Evolutionary conservation across 2,329 filamentous ascomycete genomes (phyloP).

Genomic region (Curvularia sp.): DNA sequence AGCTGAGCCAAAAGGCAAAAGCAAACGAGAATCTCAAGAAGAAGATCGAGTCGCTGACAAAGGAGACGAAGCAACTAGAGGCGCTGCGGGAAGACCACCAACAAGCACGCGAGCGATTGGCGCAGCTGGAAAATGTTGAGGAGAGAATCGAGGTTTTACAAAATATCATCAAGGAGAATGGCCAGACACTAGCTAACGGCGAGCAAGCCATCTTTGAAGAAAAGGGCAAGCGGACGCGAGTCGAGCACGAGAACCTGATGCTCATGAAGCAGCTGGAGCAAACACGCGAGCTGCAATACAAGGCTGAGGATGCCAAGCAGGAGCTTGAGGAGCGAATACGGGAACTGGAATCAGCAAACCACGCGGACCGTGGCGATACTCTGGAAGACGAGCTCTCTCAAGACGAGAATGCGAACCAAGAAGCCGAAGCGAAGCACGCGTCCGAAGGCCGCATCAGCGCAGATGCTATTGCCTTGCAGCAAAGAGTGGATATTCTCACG

Average conservation of each 20-base stretch:
- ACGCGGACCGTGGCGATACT: conserved; percentile 39
- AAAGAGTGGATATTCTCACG: conserved; percentile 51
- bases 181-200: conserved; percentile 58
- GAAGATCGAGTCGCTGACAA: conserved; percentile 60
- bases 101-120: conserved; percentile 53
- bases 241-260: conserved; percentile 58
- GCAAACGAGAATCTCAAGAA: conserved; percentile 62
- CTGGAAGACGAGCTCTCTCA: conserved; percentile 53
- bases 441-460: conserved; percentile 39
- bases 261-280: conserved; percentile 58
- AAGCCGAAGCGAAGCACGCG: conserved; percentile 22
- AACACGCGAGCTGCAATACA: conserved; percentile 56
- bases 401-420: conserved; percentile 42
- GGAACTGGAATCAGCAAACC: conserved; percentile 50
- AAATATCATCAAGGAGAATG: conserved; percentile 61
- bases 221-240: conserved; percentile 56
- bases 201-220: conserved; percentile 62
- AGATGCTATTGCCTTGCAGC: conserved; percentile 49
- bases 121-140: conserved; percentile 55
- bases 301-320: conserved; percentile 57
- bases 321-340: conserved; percentile 57
- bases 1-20: conserved; percentile 58
- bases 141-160: conserved; percentile 55
- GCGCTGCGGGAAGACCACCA: conserved; percentile 56
- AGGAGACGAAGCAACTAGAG: conserved; percentile 55